Evolutionary conservation across 805 yeast species (phyloP).

Genomic region (Candida berthetii): DNA sequence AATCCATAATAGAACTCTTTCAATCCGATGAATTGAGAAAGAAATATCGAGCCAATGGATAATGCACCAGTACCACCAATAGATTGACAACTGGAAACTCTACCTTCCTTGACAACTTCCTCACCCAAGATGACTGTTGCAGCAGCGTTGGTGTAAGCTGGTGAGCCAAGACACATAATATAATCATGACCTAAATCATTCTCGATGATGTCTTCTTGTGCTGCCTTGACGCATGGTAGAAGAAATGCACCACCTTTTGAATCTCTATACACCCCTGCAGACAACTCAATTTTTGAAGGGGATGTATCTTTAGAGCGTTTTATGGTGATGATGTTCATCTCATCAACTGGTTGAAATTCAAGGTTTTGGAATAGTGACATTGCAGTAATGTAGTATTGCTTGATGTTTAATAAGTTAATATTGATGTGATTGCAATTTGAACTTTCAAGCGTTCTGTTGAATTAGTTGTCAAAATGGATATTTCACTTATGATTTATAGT

Average conservation of each 20-base stretch:
- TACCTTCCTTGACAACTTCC: slow-evolving; percentile 35
- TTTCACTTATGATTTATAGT: too few species aligned
- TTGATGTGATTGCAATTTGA: too few species aligned
- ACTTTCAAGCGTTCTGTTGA: too few species aligned
- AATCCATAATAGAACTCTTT: slow-evolving; percentile 26
- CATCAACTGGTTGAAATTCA: slow-evolving; percentile 2
- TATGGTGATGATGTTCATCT: slow-evolving; percentile 1
- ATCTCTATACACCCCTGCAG: slow-evolving; percentile 58
- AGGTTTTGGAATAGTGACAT: slow-evolving; percentile 1
- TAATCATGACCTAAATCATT: slow-evolving; percentile 68
- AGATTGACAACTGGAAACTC: slow-evolving; percentile 71
- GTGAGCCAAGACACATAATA: slow-evolving; percentile 54
- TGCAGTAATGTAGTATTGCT: too few species aligned
- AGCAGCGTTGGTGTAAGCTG: slow-evolving; percentile 54
- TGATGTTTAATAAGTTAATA: too few species aligned
- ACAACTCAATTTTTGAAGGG: neutral
- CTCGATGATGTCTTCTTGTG: slow-evolving; percentile 44
- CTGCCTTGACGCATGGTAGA: slow-evolving; percentile 64
- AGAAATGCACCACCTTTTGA: slow-evolving; percentile 71
- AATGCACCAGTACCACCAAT: slow-evolving; percentile 82
- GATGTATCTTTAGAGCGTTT: neutral
- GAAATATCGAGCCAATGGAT: slow-evolving; percentile 64
- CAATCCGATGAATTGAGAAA: slow-evolving; percentile 17
- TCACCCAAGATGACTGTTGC: slow-evolving; percentile 57
- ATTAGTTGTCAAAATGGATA: too few species aligned